Conservation (phyloP, 306 rosid genomes). For the Cercis canadensis region DNA sequence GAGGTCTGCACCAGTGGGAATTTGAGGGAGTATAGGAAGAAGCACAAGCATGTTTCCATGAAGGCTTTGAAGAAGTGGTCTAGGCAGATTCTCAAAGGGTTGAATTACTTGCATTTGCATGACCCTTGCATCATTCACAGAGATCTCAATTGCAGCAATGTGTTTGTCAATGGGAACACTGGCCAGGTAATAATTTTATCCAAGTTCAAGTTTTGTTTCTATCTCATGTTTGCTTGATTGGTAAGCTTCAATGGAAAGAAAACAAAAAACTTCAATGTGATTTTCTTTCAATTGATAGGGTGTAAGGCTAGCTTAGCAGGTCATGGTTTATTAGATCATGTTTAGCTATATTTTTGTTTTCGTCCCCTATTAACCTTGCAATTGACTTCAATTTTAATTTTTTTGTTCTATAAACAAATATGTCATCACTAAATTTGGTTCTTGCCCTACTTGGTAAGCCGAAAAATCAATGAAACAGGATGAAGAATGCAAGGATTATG, state of each 20-base stretch:
- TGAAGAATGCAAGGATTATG: no score
- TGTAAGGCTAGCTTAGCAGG: no score
- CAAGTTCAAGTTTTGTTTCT: neutral
- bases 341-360: neutral
- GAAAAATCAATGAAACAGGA: no score
- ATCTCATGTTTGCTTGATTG: conserved; percentile 34
- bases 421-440: no score
- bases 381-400: neutral
- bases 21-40: conserved; percentile 88
- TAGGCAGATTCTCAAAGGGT: conserved; percentile 71
- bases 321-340: neutral
- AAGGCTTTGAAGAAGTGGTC: conserved; percentile 95
- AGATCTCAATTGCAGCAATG: conserved; percentile 94
- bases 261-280: no score
- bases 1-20: conserved; percentile 94
- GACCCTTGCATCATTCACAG: conserved; percentile 95
- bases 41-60: conserved; percentile 77
- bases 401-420: neutral
- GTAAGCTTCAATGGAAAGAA: neutral
- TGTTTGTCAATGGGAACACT: conserved; percentile 87
- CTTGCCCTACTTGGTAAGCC: no score
- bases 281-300: no score
- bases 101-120: conserved; percentile 81
- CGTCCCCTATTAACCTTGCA: no score
- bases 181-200: conserved; percentile 65